phyloP scores from a whole-genome alignment of 2,329 filamentous ascomycete species.

The Magnaporthales sp. region DNA sequence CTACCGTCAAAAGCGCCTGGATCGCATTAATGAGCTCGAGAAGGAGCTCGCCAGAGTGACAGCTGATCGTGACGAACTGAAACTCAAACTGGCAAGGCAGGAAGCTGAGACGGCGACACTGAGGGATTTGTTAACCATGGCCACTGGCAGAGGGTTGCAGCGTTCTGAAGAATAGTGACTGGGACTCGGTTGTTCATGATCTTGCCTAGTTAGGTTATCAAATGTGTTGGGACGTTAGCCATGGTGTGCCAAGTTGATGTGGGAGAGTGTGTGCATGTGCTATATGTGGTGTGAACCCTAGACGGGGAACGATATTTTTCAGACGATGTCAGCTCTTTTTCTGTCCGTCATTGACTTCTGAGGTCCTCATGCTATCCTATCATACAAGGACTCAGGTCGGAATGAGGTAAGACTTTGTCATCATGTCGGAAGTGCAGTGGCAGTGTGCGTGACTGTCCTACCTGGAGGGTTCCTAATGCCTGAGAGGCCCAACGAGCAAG shows the following conservation, averaged over 20 bases:
- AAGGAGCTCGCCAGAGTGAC: slow-evolving; percentile 40
- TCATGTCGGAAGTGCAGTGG: not conserved
- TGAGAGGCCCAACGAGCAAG: too few relatives aligned
- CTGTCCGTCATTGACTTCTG: not conserved
- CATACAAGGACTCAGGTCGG: not conserved
- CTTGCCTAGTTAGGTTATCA: not conserved
- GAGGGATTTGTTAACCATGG: slow-evolving; percentile 28
- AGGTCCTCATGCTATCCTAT: not conserved
- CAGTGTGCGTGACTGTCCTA: too few relatives aligned
- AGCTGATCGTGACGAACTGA: slow-evolving; percentile 46
- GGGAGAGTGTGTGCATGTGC: too few relatives aligned
- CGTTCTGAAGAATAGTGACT: not conserved
- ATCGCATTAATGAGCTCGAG: slow-evolving; percentile 49
- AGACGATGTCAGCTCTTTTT: slow-evolving; percentile 6
- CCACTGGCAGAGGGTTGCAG: not conserved
- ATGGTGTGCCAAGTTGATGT: not conserved
- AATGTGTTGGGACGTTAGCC: not conserved
- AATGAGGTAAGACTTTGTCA: not conserved
- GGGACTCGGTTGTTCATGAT: not conserved
- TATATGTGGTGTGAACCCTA: not conserved
- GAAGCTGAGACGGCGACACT: slow-evolving; percentile 52
- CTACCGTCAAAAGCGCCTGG: slow-evolving; percentile 55
- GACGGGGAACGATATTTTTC: not conserved
- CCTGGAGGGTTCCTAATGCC: too few relatives aligned
- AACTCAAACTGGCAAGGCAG: slow-evolving; percentile 44